Conservation (phyloP, 1,139 yeast genomes). For the Barnettozyma hawaiiensis region DNA sequence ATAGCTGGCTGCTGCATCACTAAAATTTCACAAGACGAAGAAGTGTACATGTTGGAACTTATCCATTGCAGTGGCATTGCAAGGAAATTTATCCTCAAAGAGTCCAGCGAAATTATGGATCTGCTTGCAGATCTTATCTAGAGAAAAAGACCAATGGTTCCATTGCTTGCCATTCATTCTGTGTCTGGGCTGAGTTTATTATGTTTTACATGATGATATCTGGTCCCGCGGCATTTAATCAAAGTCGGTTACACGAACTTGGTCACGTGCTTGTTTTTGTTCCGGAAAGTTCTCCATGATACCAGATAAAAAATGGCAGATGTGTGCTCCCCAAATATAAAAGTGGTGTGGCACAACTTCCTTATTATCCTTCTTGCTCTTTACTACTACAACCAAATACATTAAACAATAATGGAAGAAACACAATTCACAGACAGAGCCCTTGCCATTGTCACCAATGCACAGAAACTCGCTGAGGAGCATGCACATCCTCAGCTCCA, state of each 20-base stretch:
- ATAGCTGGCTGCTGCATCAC: constrained; percentile 3
- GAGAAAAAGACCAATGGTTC: no score
- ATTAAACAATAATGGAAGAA: constrained; percentile 56
- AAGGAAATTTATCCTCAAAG: background rate
- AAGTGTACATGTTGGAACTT: background rate
- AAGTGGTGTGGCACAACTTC: no score
- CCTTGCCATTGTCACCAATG: constrained; percentile 68
- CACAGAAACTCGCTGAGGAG: constrained; percentile 77
- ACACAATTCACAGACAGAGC: constrained; percentile 93
- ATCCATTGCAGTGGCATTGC: background rate
- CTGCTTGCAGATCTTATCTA: background rate
- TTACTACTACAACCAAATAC: no score
- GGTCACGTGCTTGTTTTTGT: background rate
- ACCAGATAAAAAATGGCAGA: constrained; percentile 1
- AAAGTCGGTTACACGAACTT: no score
- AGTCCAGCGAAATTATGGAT: background rate
- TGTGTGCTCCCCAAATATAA: no score
- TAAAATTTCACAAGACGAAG: constrained; percentile 1
- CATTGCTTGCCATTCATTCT: no score
- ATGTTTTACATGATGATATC: no score
- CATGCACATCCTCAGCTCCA: constrained; percentile 76
- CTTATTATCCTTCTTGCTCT: no score
- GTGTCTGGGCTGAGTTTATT: no score
- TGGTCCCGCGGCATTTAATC: no score
- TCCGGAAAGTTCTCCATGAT: constrained; percentile 1